Base-by-base conservation (phyloP, 2,329 filamentous ascomycete genomes). In the Talaromyces rugulosus region DNA sequence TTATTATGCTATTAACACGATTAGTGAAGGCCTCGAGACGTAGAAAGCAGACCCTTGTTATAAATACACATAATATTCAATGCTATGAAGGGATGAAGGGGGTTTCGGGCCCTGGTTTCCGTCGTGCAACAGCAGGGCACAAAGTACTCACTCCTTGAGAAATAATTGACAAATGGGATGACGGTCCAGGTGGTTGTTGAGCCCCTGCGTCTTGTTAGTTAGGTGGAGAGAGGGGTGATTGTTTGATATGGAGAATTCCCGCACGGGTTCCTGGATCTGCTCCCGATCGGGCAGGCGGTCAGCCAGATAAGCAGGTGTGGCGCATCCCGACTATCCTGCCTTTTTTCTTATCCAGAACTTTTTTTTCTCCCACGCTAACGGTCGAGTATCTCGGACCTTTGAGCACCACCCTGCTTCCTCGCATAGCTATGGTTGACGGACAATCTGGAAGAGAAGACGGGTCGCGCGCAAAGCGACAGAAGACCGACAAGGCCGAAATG, bases 391-490 rank as follows among this genome's bases (percentile, higher is more conserved):
- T 8, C 23, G 16, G 8, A 36, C 8, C 14, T 33, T 18, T 12
- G 30, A 53, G 5, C 50, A 53, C 33, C 54, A 36, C 54, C 9
- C 27, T 18, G 28, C n/a, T 31, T n/a, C 28, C 28, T 30, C 31
- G 27, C 62, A 60, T 59, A 67, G 70, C 66, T 67, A 87, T 87
- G 85, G 78, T 82, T 75, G 82, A 81, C 77, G 82, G 80, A 77
- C 84, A 83, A 75, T 80, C 79, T 72, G 80, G 83, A 66, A 73
- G 76, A 59, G 79, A 82, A 64, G 78, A 76, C 64, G 77, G 79
- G 68, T 76, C 77, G 66, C 79, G 82, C 68, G 75, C 76, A 67
- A 88, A 83, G 77, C 82, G 81, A 64, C 80, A 83, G 70, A 85
- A 85, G 72, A 82, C 81, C 66, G 72, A 77, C 56, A 72, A 70